Evolutionary conservation across 768 basidiomycete species (phyloP).

Genomic region (Sarcodon sp.): DNA sequence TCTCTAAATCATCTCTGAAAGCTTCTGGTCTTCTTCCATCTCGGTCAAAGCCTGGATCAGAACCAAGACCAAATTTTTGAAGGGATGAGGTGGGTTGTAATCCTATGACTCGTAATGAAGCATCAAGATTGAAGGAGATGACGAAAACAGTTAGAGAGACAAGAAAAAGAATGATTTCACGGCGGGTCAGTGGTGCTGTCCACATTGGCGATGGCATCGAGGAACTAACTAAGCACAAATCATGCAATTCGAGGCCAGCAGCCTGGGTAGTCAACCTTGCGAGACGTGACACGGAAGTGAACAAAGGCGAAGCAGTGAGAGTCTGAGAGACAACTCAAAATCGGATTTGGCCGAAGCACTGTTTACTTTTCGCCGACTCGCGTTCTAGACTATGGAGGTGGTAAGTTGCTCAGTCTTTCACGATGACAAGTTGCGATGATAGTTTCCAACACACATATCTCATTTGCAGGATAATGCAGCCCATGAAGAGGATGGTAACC

Average conservation of each 20-base stretch:
- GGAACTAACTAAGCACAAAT: background rate
- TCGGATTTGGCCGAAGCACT: background rate
- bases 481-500: conserved; percentile 1
- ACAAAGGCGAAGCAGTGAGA: background rate
- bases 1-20: conserved; percentile 47
- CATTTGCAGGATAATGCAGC: conserved; percentile 1
- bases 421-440: background rate
- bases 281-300: background rate
- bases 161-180: conserved; percentile 60
- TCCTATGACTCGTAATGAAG: conserved; percentile 37
- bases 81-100: conserved; percentile 12
- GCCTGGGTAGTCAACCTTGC: background rate
- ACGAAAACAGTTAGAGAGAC: conserved; percentile 54
- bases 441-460: background rate
- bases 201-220: conserved; percentile 20
- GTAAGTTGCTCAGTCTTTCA: conserved; percentile 1
- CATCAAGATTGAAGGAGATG: conserved; percentile 64
- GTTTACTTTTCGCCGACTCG: background rate
- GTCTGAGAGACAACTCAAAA: background rate
- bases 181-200: conserved; percentile 53
- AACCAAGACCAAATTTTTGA: conserved; percentile 11
- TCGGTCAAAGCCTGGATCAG: conserved; percentile 28
- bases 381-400: background rate
- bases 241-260: background rate
- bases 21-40: conserved; percentile 37